Base-by-base conservation (phyloP, 768 basidiomycete species). In the Pleurotus giganteus region DNA sequence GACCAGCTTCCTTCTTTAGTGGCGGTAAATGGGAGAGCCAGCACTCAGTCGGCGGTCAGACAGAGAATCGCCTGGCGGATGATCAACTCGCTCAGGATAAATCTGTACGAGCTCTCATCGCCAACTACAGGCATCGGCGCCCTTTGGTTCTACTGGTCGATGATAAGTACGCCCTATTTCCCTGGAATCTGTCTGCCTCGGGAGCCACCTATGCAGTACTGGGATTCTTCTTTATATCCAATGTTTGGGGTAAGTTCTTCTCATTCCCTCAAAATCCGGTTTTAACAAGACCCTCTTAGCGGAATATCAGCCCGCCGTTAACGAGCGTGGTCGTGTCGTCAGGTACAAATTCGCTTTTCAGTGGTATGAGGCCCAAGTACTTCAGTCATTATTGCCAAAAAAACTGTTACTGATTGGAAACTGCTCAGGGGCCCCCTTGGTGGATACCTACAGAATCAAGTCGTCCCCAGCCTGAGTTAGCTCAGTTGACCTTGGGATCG, bases 321-420 rank as follows among this genome's bases (percentile, higher is more conserved):
- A 80, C 56, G 68, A 71, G 15, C 66, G 61, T 28, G 79, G 80
- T 9, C 71, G 69, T n/a, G 81, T 89, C n/a, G 77, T 89, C 11
- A 75, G 90, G 5, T 89, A 83, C 65, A 93, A 92, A 65, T 91
- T 93, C 61, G 84, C 86, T 4, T 93, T 93, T 59, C 86, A 87
- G 60, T 93, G 90, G 89, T 89, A 88, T 58, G 80, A 85, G 57
- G 79, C 75, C 39, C 91, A 92, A 71, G 88, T 68, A 59, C 50
- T 61, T 27, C 19, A 32, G 46, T 12, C 27, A 27, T 32, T 23
- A 52, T 24, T 12, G 32, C 29, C 15, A 17, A 44, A 32, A 21
- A 55, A 21, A 17, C 12, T 21, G 15, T 42, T 31, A 31, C 28
- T 27, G 9, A 24, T 44, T 9, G 15, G 4, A 13, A 39, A n/a